These are phyloP conservation scores for Cucurbita maxima DNA, from an alignment of 306 rosid species.

Conservation along the genomic window DNA sequence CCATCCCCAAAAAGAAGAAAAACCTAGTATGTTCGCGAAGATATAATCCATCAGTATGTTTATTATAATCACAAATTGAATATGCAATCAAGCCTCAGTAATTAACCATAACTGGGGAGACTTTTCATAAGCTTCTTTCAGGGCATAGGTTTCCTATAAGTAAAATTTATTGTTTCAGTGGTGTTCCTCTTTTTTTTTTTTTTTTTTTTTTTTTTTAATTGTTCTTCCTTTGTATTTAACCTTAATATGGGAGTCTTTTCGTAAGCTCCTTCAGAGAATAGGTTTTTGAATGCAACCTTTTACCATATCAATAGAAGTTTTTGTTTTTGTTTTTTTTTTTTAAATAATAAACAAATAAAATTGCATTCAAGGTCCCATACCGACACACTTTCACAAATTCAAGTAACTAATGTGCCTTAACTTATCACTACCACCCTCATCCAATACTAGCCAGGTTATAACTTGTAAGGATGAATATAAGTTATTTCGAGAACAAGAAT, in stretches of 20 bases:
- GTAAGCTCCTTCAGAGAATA: neutral
- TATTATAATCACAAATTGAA: neutral
- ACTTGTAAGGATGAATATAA: neutral
- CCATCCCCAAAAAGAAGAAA: too few relatives aligned
- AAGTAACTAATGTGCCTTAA: conserved; percentile 30
- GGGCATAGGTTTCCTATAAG: neutral
- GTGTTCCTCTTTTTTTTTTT: neutral
- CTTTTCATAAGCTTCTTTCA: neutral
- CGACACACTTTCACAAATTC: neutral
- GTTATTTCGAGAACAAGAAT: neutral
- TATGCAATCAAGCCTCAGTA: neutral
- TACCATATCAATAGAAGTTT: neutral
- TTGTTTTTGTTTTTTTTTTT: neutral
- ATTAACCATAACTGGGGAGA: neutral
- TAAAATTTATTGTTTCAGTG: neutral
- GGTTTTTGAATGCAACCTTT: neutral
- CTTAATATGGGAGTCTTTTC: neutral
- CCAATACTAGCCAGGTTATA: neutral
- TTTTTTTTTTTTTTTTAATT: neutral
- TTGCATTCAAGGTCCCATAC: neutral
- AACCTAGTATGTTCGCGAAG: neutral
- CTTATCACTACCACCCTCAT: conserved; percentile 9
- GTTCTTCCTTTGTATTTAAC: neutral
- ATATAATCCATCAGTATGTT: neutral
- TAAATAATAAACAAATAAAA: neutral